phyloP scores from a whole-genome alignment of 352 stramenopile genomes.

The Phytophthora rubi region DNA sequence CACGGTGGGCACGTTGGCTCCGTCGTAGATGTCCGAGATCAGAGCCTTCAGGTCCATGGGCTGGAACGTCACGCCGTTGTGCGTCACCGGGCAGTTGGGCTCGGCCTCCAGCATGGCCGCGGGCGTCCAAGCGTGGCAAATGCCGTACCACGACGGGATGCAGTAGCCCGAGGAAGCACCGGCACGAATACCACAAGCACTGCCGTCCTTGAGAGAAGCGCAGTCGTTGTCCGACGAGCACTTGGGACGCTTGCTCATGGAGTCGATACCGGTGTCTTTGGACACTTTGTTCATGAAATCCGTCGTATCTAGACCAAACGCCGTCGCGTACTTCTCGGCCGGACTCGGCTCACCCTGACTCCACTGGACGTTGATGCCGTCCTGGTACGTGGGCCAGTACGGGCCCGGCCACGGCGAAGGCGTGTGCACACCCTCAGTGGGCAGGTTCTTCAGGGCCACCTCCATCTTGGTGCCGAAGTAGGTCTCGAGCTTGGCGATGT shows the following conservation, averaged over 20 bases:
- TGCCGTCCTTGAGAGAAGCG: constrained; percentile 27
- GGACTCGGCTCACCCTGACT: constrained; percentile 28
- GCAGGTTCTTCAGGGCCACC: constrained; percentile 31
- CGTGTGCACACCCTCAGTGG: constrained; percentile 17
- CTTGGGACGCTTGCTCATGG: constrained; percentile 18
- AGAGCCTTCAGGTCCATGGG: constrained; percentile 2
- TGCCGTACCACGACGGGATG: constrained; percentile 46
- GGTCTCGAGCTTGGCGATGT: constrained; percentile 34
- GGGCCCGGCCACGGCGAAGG: constrained; percentile 48
- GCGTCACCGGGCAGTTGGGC: neutral
- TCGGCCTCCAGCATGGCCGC: constrained; percentile 28
- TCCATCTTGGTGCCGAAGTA: constrained; percentile 38
- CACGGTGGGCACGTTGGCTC: constrained; percentile 20
- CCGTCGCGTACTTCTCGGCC: constrained; percentile 56
- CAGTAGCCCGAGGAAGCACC: constrained; percentile 42
- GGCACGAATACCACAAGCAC: constrained; percentile 31
- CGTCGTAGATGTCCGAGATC: neutral
- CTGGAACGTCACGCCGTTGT: neutral
- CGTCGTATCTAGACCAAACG: constrained; percentile 45
- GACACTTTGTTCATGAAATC: constrained; percentile 52
- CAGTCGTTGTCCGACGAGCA: constrained; percentile 40
- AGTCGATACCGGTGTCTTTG: constrained; percentile 39
- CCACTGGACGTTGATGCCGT: constrained; percentile 67
- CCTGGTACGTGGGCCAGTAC: constrained; percentile 73
- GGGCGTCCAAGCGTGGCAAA: constrained; percentile 49